A percentile compares a stretch with the other conserved stretches of the same genome.
Conservation (phyloP, 2,329 filamentous ascomycete species). For the Curvularia eragrostidis region DNA sequence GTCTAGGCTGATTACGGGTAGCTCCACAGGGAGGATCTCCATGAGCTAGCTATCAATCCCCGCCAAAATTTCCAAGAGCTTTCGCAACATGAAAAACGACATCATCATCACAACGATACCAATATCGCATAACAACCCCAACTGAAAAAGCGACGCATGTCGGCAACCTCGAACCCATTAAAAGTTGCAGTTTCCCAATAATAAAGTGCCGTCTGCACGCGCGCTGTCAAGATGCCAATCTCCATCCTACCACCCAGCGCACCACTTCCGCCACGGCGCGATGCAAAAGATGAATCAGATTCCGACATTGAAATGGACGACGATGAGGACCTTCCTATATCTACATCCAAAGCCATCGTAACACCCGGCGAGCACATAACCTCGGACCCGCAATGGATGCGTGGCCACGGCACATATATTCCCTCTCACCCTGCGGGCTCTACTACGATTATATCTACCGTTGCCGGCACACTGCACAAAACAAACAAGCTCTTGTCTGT, state of each 20-base stretch:
- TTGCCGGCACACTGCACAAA: conserved; percentile 87
- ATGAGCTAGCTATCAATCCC: conserved; percentile 20
- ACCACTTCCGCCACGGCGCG: conserved; percentile 35
- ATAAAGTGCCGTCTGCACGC: background rate
- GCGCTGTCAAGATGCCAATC: conserved; percentile 60
- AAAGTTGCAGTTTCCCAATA: background rate
- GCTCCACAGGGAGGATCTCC: background rate
- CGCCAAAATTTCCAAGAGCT: conserved; percentile 42
- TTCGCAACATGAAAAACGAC: conserved; percentile 3
- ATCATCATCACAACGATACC: conserved; percentile 4
- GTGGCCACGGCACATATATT: conserved; percentile 92
- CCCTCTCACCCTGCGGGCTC: conserved; percentile 55
- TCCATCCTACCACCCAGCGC: conserved; percentile 63
- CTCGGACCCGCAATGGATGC: conserved; percentile 95
- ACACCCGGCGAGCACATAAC: conserved; percentile 91
- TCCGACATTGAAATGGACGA: conserved; percentile 58
- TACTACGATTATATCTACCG: conserved; percentile 81
- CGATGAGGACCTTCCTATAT: conserved; percentile 45
- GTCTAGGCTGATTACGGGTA: conserved; percentile 22
- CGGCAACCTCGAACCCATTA: background rate
- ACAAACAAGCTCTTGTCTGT: conserved; percentile 98
- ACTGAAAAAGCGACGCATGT: background rate
- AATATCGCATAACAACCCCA: background rate
- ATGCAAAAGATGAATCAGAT: conserved; percentile 55
- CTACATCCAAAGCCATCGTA: conserved; percentile 63